Percentiles rank a stretch among this genome's conserved stretches.
Evolutionary conservation across 1,139 yeast genomes (phyloP).

Genomic region (Yamadazyma atlantica): DNA sequence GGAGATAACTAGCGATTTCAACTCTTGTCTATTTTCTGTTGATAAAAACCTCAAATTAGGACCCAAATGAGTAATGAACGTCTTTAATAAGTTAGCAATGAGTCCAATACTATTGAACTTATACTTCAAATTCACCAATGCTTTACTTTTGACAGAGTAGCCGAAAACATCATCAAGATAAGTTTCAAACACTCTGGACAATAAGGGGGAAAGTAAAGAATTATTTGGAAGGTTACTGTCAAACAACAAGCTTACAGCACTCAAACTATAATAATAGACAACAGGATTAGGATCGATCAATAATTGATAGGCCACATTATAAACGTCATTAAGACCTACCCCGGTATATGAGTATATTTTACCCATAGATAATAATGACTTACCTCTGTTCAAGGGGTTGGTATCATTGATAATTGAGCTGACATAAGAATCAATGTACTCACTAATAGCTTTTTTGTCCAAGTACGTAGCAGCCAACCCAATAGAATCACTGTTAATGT

Average conservation of each 20-base stretch:
- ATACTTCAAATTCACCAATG: slow-evolving; percentile 30
- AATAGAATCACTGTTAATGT: slow-evolving; percentile 62
- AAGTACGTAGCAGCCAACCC: slow-evolving; percentile 56
- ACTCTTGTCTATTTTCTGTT: slow-evolving; percentile 18
- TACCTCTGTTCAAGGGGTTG: slow-evolving; percentile 66
- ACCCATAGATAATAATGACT: slow-evolving; percentile 59
- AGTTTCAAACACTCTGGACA: slow-evolving; percentile 46
- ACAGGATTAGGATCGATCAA: slow-evolving; percentile 81
- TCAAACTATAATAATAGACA: slow-evolving; percentile 72
- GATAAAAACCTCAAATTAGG: slow-evolving; percentile 35
- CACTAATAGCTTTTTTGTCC: slow-evolving; percentile 35
- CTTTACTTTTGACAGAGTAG: slow-evolving; percentile 23
- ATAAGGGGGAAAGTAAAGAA: slow-evolving; percentile 40
- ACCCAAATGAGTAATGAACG: slow-evolving; percentile 38
- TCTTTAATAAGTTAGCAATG: slow-evolving; percentile 27
- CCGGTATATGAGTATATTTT: slow-evolving; percentile 49
- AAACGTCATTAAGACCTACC: slow-evolving; percentile 40
- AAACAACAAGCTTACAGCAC: slow-evolving; percentile 56
- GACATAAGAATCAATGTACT: slow-evolving; percentile 53
- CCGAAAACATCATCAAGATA: slow-evolving; percentile 55
- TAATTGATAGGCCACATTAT: slow-evolving; percentile 60
- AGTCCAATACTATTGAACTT: slow-evolving; percentile 26
- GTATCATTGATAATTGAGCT: slow-evolving; percentile 54
- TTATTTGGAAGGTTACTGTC: slow-evolving; percentile 53
- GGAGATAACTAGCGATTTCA: slow-evolving; percentile 32